Conservation (phyloP, 257 asterid genomes). For the Solanum tarapatanum region DNA sequence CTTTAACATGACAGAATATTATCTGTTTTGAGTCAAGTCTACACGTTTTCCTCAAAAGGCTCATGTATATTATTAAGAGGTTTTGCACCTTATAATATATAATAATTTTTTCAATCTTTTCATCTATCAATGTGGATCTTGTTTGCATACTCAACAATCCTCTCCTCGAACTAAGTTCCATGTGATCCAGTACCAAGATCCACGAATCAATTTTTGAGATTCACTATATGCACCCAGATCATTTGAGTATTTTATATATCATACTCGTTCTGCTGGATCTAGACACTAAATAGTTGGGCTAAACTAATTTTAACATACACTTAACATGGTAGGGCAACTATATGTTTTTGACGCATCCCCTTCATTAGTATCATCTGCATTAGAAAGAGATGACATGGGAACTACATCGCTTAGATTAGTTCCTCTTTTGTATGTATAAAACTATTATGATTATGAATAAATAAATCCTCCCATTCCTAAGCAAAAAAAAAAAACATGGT, state of each 20-base stretch:
- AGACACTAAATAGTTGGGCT: too few species aligned
- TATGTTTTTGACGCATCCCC: too few species aligned
- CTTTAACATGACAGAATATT: background rate
- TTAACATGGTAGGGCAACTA: too few species aligned
- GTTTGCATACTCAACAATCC: background rate
- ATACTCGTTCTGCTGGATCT: background rate
- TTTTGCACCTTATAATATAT: background rate
- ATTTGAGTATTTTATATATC: background rate
- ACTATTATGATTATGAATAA: too few species aligned
- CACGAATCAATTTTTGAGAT: background rate
- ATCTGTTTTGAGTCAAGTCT: background rate
- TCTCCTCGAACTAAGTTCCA: background rate
- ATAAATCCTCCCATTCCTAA: too few species aligned
- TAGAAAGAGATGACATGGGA: too few species aligned
- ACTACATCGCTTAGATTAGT: too few species aligned
- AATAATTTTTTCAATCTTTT: background rate
- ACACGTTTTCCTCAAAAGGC: background rate
- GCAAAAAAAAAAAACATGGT: background rate
- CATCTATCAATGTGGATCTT: background rate
- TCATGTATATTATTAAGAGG: background rate
- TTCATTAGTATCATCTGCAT: too few species aligned
- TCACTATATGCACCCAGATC: background rate
- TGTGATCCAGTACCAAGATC: background rate
- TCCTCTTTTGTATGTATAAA: too few species aligned
- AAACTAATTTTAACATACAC: too few species aligned